Evolutionary conservation across 108 stramenopile species (phyloP).

Genomic region (Cyclotella baltica): DNA sequence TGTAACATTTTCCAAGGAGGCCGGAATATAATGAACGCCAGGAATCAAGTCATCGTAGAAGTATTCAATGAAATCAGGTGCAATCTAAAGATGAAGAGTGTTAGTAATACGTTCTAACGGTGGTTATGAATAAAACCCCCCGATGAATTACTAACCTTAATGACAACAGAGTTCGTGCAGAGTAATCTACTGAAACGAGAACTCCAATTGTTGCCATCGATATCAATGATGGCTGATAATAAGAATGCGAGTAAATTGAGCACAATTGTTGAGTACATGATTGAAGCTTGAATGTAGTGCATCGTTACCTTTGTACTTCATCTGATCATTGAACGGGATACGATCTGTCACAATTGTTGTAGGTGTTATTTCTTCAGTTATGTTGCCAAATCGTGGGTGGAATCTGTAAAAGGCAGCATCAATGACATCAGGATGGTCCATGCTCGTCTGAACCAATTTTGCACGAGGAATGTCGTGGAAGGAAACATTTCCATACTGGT

Average conservation of each 20-base stretch:
- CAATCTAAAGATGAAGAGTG: slow-evolving; percentile 4
- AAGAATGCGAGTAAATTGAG: slow-evolving; percentile 4
- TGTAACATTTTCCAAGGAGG: slow-evolving; percentile 31
- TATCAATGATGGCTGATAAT: slow-evolving; percentile 38
- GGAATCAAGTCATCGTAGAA: slow-evolving; percentile 39
- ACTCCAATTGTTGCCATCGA: slow-evolving; percentile 48
- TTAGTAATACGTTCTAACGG: neutral
- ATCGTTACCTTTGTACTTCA: slow-evolving; percentile 43
- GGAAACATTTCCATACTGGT: slow-evolving; percentile 7
- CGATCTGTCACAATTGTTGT: slow-evolving; percentile 7
- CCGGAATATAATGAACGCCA: slow-evolving; percentile 46
- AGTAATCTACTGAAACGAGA: slow-evolving; percentile 39
- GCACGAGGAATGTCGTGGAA: slow-evolving; percentile 28
- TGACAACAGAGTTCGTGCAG: slow-evolving; percentile 42
- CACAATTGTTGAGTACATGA: neutral
- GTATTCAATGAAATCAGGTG: slow-evolving; percentile 43
- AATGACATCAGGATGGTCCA: slow-evolving; percentile 28
- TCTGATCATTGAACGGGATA: slow-evolving; percentile 35
- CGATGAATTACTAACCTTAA: slow-evolving; percentile 22
- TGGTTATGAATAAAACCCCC: neutral
- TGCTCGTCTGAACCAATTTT: slow-evolving; percentile 25
- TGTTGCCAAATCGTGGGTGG: neutral
- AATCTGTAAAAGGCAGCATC: slow-evolving; percentile 37
- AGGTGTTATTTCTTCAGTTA: slow-evolving; percentile 7
- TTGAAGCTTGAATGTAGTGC: neutral